Percentiles rank a stretch among this genome's conserved stretches.
These are phyloP conservation scores for Cadophora malorum DNA, from an alignment of 2,329 filamentous ascomycete genomes.

Conservation along the genomic window DNA sequence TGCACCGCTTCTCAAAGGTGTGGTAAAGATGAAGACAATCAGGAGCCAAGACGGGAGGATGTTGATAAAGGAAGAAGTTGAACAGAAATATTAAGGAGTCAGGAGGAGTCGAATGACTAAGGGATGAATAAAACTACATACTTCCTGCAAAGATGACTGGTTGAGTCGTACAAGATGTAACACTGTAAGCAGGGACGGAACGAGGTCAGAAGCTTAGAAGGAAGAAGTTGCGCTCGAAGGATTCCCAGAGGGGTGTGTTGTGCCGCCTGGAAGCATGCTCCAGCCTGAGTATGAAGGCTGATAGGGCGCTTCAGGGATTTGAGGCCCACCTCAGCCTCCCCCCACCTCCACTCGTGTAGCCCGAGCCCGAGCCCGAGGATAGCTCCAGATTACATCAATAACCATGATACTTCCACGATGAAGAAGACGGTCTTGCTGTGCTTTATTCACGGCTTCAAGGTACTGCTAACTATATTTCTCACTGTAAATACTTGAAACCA, in stretches of 20 bases:
- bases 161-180: not conserved
- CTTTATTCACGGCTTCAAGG: conserved; percentile 91
- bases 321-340: not conserved
- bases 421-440: conserved; percentile 82
- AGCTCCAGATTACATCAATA: not conserved
- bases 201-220: not conserved
- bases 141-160: not conserved
- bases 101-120: not conserved
- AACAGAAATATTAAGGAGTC: not conserved
- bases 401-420: conserved; percentile 53
- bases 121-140: not conserved
- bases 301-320: too few species aligned
- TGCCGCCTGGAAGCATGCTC: not conserved
- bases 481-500: not conserved
- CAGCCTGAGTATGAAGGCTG: too few species aligned
- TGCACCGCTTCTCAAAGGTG: not conserved
- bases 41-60: not conserved
- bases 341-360: not conserved
- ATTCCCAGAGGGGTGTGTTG: not conserved
- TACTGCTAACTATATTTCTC: conserved; percentile 43
- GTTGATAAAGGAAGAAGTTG: not conserved
- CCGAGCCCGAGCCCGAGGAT: not conserved
- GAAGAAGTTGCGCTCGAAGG: not conserved
- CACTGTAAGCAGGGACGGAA: not conserved
- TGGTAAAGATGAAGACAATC: not conserved